Evolutionary conservation across 495 filamentous ascomycete genomes (phyloP).

Genomic region (Parathielavia hyrcaniae): DNA sequence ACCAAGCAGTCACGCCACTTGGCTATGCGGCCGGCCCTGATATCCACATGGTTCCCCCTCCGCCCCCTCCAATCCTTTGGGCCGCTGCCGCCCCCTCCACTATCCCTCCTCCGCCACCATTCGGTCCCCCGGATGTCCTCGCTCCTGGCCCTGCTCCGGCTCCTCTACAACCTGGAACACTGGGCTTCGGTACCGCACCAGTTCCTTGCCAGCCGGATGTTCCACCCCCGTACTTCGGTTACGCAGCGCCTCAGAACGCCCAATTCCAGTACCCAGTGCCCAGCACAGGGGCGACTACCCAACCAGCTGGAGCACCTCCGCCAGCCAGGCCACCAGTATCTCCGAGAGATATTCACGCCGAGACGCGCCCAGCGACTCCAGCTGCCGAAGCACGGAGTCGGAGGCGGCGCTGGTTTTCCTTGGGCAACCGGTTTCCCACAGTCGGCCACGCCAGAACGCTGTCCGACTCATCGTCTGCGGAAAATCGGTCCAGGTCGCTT

Average conservation of each 20-base stretch:
- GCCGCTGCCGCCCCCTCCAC: background rate
- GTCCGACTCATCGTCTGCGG: background rate
- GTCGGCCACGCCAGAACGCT: conserved; percentile 6
- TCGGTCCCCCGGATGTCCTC: background rate
- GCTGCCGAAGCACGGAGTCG: background rate
- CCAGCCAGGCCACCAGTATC: background rate
- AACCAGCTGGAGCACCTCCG: background rate
- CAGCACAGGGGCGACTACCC: background rate
- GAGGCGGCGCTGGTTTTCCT: conserved; percentile 8
- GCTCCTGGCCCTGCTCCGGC: background rate
- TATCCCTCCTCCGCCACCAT: background rate
- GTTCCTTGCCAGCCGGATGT: background rate
- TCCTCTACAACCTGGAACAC: background rate
- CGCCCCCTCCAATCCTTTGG: background rate
- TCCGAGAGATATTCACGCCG: background rate
- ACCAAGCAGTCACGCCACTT: background rate
- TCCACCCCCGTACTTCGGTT: conserved; percentile 2
- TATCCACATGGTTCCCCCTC: conserved; percentile 7
- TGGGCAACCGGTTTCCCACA: background rate
- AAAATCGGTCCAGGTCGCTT: background rate
- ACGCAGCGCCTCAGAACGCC: background rate
- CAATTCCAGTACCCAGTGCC: background rate
- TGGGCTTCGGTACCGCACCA: background rate
- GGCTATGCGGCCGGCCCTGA: background rate
- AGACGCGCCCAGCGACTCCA: background rate